Evolutionary conservation across 495 filamentous ascomycete genomes (phyloP), one percentile per base, ranked within the genome.

Genomic region (Penicillium dipodomyicola): DNA sequence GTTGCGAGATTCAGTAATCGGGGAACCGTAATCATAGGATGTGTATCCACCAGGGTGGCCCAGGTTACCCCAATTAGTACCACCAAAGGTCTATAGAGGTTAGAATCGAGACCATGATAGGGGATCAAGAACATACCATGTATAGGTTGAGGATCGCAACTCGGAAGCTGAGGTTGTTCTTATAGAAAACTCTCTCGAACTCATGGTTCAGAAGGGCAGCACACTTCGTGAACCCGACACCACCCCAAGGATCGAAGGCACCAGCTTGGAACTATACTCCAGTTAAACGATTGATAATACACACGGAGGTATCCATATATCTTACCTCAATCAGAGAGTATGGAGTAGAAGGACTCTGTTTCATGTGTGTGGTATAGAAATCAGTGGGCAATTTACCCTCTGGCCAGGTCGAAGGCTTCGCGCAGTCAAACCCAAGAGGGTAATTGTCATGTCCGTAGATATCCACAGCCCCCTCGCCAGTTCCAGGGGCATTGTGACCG

Each of bases 31-130:
- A 60, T 91, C 85, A 61, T 91, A 91, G 3, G 81, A 86, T 2
- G 88, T 89, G 63, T 90, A 91, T 14, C 85, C 86, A 15, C 82
- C 84, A 3, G 87, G 80, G 59, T 88, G 80, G 1, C 88, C 88
- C 29, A 92, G 67, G 61, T 92, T 92, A 12, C 89, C 90, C 90
- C 89, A 93, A 68, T 93, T 94, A 2, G 88, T 89, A n/a, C 87
- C 88, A 33, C 88, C 88, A 43, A 77, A 87, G 1, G 74, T 83
- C 83, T 85, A 35, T 29, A 42, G 65, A 63, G 65, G 54, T 45
- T 49, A 52, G 7, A n/a, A 12, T 15, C 12, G 7, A n/a, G 2
- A 54, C 49, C 25, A 9, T 6, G 6, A 33, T 3, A 22, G 17
- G 7, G 20, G 5, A 50, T n/a, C 5, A 2, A 15, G 15, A 35